Evolutionary conservation across 2,329 filamentous ascomycete species (phyloP), one percentile per base, ranked within the genome.

Genomic region (Epichloe baconii): DNA sequence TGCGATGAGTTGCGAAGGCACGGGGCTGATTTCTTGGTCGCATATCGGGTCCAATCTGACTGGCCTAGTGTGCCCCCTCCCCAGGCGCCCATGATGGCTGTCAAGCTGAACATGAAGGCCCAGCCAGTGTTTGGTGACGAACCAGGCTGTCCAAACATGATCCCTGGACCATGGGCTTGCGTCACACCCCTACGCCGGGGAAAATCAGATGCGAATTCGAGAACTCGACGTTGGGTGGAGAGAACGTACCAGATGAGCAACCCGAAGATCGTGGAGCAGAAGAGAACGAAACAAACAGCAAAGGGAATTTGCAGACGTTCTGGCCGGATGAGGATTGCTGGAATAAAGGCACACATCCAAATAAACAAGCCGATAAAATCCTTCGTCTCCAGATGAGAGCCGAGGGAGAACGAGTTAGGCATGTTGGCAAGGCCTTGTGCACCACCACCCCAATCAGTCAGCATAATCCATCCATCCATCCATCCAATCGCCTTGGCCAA

Each of bases 71-170:
- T 60, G 37, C 60, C 60, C 36, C 55, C 53, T 17, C 59, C 60
- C 59, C 59, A 61, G 5, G 60, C 52, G 12, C 60, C 60, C 11
- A 62, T 53, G 31, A 62, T 59, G 6, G 62, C 57, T 21, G 61
- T 64, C 49, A 64, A 62, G 31, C 61, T 62, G 44, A 62, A 64
- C 43, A 63, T 56, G 54, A 63, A 63, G 3, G 62, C 59, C 62
- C 62, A 65, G 17, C 58, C 58, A 21, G 58, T 47, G 36, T 57
- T 57, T 19, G 58, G 55, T 17, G 58, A 50, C 3, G 55, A 52
- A 21, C 35, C 52, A 15, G 55, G 54, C 40, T 59, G 43, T 19
- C 57, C 51, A 49, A 62, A 62, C 53, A 60, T 56, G 37, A 36
- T 36, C 3, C 59, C 60, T 11, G 57, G 52, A 6, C 60, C 60